Conservation (phyloP, 1,284 basidiomycete genomes). For the Megacollybia platyphylla region DNA sequence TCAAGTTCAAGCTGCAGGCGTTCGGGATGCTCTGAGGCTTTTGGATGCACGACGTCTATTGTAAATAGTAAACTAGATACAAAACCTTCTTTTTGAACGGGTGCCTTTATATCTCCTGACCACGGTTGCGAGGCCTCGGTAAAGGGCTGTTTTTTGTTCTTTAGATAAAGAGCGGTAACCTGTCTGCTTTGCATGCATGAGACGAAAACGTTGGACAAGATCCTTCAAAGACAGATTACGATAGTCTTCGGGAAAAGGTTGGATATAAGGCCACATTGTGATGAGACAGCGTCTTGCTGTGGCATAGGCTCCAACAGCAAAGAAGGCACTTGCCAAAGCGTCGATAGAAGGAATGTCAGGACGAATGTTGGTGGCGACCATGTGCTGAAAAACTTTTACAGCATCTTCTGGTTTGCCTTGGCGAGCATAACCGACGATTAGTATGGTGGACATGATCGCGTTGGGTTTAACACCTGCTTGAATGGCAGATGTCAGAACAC, state of each 20-base stretch:
- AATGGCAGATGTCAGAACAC: slow-evolving; percentile 36
- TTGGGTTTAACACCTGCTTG: slow-evolving; percentile 38
- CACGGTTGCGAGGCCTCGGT: slow-evolving; percentile 12
- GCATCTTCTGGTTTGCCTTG: slow-evolving; percentile 41
- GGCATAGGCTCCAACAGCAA: slow-evolving; percentile 34
- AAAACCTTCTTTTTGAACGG: too few relatives aligned
- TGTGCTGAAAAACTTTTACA: slow-evolving; percentile 40
- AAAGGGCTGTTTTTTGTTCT: slow-evolving; percentile 15
- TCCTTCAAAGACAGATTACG: slow-evolving; percentile 25
- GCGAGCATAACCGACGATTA: slow-evolving; percentile 54
- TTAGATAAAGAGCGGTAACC: slow-evolving; percentile 11
- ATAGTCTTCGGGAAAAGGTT: slow-evolving; percentile 41
- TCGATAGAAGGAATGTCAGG: slow-evolving; percentile 61
- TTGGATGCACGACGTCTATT: slow-evolving; percentile 59
- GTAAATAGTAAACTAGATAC: not conserved
- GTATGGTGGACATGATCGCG: slow-evolving; percentile 58
- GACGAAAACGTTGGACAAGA: slow-evolving; percentile 31
- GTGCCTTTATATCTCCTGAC: slow-evolving; percentile 7
- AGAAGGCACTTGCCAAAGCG: slow-evolving; percentile 55
- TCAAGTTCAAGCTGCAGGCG: slow-evolving; percentile 67
- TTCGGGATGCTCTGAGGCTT: slow-evolving; percentile 66
- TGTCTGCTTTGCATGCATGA: slow-evolving; percentile 14
- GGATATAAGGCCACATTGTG: slow-evolving; percentile 51
- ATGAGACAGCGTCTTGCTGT: slow-evolving; percentile 41
- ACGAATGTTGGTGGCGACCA: slow-evolving; percentile 45